phyloP scores from a whole-genome alignment of 331 rosid species.

The Pyracantha coccinea region DNA sequence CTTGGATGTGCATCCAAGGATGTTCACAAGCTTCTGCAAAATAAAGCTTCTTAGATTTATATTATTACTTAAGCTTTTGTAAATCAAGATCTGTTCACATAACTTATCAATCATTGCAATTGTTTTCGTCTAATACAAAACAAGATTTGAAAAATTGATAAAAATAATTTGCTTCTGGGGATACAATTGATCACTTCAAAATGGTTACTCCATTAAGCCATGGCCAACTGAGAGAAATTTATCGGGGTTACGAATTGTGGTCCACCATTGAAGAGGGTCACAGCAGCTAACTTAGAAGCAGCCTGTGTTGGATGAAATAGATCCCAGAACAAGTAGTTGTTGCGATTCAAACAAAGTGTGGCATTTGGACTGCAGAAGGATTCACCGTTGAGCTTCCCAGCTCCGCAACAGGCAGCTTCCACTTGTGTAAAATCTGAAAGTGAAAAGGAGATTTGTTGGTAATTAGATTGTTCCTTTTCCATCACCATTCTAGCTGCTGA shows the following conservation, averaged over 20 bases:
- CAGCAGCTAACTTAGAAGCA: slow-evolving; percentile 19
- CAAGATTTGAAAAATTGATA: neutral
- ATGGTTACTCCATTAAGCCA: neutral
- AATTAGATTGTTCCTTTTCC: neutral
- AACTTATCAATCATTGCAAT: neutral
- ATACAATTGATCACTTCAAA: neutral
- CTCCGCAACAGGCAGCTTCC: slow-evolving; percentile 19
- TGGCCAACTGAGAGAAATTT: slow-evolving; percentile 17
- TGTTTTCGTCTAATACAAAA: neutral
- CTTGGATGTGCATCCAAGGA: neutral
- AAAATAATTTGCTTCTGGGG: neutral
- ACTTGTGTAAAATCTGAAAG: slow-evolving; percentile 14
- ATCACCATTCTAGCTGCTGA: neutral
- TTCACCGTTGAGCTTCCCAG: slow-evolving; percentile 20
- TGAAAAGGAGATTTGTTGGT: neutral
- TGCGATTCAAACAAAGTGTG: neutral
- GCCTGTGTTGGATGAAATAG: slow-evolving; percentile 18
- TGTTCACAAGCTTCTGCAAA: neutral
- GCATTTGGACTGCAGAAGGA: slow-evolving; percentile 1
- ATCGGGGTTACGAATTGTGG: slow-evolving; percentile 10
- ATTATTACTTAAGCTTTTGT: neutral
- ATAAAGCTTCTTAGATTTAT: neutral
- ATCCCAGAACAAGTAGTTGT: slow-evolving; percentile 21
- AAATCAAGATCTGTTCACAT: neutral
- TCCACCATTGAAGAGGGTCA: neutral